Base-by-base conservation (phyloP, 352 stramenopile species). In the Phytophthora foliorum region DNA sequence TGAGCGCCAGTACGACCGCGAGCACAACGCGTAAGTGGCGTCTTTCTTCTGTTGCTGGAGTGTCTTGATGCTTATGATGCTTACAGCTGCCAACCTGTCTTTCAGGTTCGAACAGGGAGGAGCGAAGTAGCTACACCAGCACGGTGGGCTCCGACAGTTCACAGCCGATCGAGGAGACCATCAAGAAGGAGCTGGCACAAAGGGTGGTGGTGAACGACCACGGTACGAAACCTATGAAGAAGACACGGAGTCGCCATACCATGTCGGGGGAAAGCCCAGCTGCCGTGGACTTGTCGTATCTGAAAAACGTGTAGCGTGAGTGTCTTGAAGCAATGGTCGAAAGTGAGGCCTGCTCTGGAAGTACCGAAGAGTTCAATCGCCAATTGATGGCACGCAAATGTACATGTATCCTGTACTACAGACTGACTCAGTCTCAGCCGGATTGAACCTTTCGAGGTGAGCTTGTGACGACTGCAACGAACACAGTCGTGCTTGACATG, bases 281-380 rank as follows among this genome's bases (percentile, higher is more conserved):
- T 24, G 41, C 54, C 31, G 32, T 78, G 50, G 70, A 75, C 60
- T 61, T 78, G 56, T 78, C 66, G 50, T 78, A 78, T 57, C 60
- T 78, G 42, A 63, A 57, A 11, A 59, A 63, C 29, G 55, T 78
- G 17, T 74, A 57, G 29, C 45, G 32, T 31, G 22, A 31, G 14
- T n/a, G 34, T 6, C 11, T 44, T 27, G 9, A 14, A 39, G 14
- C 22, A 7, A 36, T 39, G 29, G 16, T 39, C 41, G 38, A 57
- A 38, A 34, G 38, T 10, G 29, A 67, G 59, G 16, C 36, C 49
- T 32, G 6, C 45, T 50, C 46, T 51, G 39, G 32, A 17, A 34
- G 29, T 13, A 41, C 11, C 34, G n/a, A n/a, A 17, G 34, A 17
- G 34, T 14, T 22, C 17, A 24, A 45, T 45, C 17, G 39, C 39